phyloP scores from a whole-genome alignment of 345 rosid genomes.

The Anastatica hierochuntica region DNA sequence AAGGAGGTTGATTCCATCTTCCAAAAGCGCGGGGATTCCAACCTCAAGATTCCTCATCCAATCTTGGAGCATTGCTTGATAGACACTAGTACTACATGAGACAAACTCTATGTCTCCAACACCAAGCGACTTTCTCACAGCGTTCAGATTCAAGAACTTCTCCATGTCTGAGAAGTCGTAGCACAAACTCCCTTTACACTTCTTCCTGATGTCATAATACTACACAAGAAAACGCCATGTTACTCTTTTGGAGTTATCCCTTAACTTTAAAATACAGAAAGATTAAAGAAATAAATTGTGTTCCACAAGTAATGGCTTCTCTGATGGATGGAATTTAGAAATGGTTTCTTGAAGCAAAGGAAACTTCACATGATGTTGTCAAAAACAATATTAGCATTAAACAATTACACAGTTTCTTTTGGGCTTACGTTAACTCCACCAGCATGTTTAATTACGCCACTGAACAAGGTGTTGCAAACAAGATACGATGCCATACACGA shows the following conservation, averaged over 20 bases:
- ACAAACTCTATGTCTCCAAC: slow-evolving; percentile 81
- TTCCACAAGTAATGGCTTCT: background rate
- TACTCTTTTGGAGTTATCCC: slow-evolving; percentile 1
- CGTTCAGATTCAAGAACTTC: slow-evolving; percentile 57
- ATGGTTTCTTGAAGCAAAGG: no score
- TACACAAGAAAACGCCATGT: slow-evolving; percentile 27
- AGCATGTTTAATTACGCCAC: slow-evolving; percentile 50
- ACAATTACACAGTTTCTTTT: no score
- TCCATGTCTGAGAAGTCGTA: slow-evolving; percentile 99
- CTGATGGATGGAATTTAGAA: background rate
- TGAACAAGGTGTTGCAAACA: slow-evolving; percentile 82
- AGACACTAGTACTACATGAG: slow-evolving; percentile 78
- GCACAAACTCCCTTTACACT: slow-evolving; percentile 82
- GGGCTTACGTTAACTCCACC: slow-evolving; percentile 64
- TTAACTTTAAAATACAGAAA: no score
- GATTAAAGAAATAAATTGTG: no score
- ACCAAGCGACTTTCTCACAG: slow-evolving; percentile 72
- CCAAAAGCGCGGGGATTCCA: slow-evolving; percentile 85
- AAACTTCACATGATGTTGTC: no score
- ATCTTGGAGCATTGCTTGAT: slow-evolving; percentile 81
- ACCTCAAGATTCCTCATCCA: slow-evolving; percentile 97
- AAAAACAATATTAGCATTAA: no score
- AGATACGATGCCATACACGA: slow-evolving; percentile 94
- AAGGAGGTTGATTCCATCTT: slow-evolving; percentile 85
- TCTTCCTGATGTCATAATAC: slow-evolving; percentile 92